Base-by-base conservation (phyloP, 2,329 filamentous ascomycete species). In the Berkeleyomyces rouxiae region DNA sequence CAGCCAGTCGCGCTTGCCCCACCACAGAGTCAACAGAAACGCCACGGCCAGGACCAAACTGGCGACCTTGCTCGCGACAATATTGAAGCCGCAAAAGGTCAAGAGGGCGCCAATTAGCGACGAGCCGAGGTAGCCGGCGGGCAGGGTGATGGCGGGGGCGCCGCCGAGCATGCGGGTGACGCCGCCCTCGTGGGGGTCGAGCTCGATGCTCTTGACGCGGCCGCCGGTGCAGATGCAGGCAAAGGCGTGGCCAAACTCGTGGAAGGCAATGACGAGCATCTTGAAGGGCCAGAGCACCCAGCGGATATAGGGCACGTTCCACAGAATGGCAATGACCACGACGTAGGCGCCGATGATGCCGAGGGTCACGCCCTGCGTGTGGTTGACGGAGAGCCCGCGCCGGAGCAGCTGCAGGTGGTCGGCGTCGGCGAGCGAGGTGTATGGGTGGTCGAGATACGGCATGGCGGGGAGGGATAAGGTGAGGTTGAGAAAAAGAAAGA, bases 181-280 rank as follows among this genome's bases (percentile, higher is more conserved):
- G 65, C 87, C 87, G 65, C 87, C 87, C 73, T 91, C 87, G 67
- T 84, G 79, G n/a, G 64, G 66, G 61, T 67, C 64, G 43, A 67
- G 61, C 16, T 0, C 84, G 69, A 91, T 90, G 46, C 82, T 86
- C 70, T 88, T 82, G 67, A 91, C 87, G 62, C 76, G 78, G 3
- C 87, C 87, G 62, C 87, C 87, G 0, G 87, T 91, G 65, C 83
- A 80, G 66, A 85, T 80, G 46, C 86, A 85, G 1, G 83, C 83
- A 68, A 89, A 81, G 58, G 87, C 87, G 72, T 91, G 87, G 10
- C 85, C 82, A 69, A 90, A 84, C 67, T 91, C 87, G 73, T 91
- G 87, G 72, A 90, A 91, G 44, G 87, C 87, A 66, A 91, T 90
- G 60, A 88, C 86, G 23, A 91, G 79, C 87, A 90, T 90, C 84